phyloP scores from a whole-genome alignment of 2,329 filamentous ascomycete genomes.

The Fusarium lyarnte region DNA sequence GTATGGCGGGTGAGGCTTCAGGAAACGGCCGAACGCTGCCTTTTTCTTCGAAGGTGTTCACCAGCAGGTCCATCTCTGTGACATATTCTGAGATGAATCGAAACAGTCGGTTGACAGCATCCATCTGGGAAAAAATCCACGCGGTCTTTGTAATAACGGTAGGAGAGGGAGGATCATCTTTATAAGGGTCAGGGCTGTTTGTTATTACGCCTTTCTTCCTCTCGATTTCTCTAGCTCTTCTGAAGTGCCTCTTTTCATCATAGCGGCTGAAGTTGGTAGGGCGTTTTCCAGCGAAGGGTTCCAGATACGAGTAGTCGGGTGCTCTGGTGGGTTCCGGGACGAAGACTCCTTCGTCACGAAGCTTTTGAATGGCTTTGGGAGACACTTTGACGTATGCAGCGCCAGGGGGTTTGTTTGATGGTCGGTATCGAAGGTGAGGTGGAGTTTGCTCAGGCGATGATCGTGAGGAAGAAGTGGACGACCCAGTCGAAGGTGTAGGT shows the following conservation, averaged over 20 bases:
- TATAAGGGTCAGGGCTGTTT: background rate
- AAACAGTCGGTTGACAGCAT: conserved; percentile 9
- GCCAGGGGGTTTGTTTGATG: conserved; percentile 14
- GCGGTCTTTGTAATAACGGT: background rate
- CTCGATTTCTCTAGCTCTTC: background rate
- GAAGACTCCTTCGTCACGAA: background rate
- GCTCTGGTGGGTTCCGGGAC: conserved; percentile 6
- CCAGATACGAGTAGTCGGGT: background rate
- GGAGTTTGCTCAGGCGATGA: background rate
- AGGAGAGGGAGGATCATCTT: background rate
- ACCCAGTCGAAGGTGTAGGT: conserved; percentile 7
- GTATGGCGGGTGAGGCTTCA: background rate
- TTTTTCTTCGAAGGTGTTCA: background rate
- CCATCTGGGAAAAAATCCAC: conserved; percentile 13
- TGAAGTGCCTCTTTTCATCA: background rate
- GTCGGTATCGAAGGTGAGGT: background rate
- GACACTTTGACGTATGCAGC: conserved; percentile 25
- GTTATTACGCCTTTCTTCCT: background rate
- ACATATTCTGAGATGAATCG: background rate
- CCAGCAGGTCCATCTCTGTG: background rate
- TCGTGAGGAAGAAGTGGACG: background rate
- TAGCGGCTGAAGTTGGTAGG: background rate
- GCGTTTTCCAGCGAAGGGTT: background rate
- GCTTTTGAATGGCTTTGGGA: conserved; percentile 21
- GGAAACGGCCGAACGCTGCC: background rate